Base-by-base conservation (phyloP, 768 basidiomycete genomes). In the Lactarius sanguifluus region DNA sequence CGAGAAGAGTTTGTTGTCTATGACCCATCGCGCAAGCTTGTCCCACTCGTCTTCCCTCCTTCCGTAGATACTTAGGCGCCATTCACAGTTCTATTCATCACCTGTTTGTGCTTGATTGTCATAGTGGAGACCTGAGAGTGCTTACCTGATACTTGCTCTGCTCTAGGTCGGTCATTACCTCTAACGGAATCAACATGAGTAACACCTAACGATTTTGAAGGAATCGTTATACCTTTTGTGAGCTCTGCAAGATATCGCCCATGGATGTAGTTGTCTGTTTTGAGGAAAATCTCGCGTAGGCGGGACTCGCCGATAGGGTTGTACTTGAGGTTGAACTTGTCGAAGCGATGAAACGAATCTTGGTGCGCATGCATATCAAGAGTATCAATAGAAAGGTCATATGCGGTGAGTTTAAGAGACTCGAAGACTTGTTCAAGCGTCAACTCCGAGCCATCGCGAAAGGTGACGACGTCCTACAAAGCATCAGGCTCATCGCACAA, bases 331-430 rank as follows among this genome's bases (percentile, higher is more conserved):
- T 98, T 98, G 80, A 98, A 98, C 74, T 96, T 94, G 79, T 97
- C 97, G 74, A 97, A 98, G 16, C 97, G 91, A 76, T 99, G 96
- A 82, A 99, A 98, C 1, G 95, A 92, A 73, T 97, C 96, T 69
- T 92, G 90, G 76, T 99, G 96, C 0, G 96, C 97, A 69, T 98
- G 97, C 97, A 99, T 99, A 74, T 99, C 97, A 47, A 99, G 85
- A 3, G 97, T 99, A 74, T 99, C 97, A 74, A 99, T 98, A 13
- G 95, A 97, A 40, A 99, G 84, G 71, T 99, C 97, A 76, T 99
- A 99, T 1, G 97, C 96, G 1, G 92, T 96, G 47, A 99, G 81
- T 71, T 96, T 89, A 34, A 99, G 85, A 15, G 94, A 96, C 73
- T 97, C 85, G 78, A 99, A 99, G n/a, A 99, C 97, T 79, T 98